Evolutionary conservation across 2,329 filamentous ascomycete genomes (phyloP).

Genomic region (Botrytis byssoidea): DNA sequence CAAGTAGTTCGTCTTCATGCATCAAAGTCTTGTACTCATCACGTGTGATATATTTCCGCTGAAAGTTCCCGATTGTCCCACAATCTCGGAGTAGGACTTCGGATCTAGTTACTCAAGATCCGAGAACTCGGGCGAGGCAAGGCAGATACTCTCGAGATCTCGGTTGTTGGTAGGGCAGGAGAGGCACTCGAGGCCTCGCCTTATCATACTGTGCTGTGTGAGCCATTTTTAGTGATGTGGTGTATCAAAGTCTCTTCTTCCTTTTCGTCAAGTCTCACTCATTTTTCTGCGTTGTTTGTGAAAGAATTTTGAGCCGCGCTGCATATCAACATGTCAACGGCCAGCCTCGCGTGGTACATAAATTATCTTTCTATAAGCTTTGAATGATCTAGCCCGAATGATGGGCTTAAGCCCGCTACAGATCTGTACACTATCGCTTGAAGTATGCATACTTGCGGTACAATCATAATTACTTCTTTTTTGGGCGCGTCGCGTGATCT

Average conservation of each 20-base stretch:
- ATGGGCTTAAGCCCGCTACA: background rate
- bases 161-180: slow-evolving; percentile 16
- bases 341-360: slow-evolving; percentile 4
- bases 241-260: background rate
- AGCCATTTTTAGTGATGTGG: background rate
- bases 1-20: slow-evolving; percentile 3
- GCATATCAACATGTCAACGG: slow-evolving; percentile 16
- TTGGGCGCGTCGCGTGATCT: background rate
- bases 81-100: slow-evolving; percentile 13
- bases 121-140: slow-evolving; percentile 15
- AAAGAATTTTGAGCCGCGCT: slow-evolving; percentile 1
- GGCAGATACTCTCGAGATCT: slow-evolving; percentile 5
- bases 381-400: background rate
- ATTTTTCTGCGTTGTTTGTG: background rate
- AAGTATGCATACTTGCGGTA: background rate
- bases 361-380: background rate
- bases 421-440: background rate
- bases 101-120: slow-evolving; percentile 14
- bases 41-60: slow-evolving; percentile 17
- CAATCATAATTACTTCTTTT: background rate
- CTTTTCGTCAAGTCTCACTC: slow-evolving; percentile 11
- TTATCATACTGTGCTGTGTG: background rate
- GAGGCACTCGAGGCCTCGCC: slow-evolving; percentile 2
- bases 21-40: background rate
- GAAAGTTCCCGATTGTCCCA: slow-evolving; percentile 17